Percentiles rank a stretch among this genome's conserved stretches.
Evolutionary conservation across 768 basidiomycete species (phyloP).

Genomic region (Candolleomyces eurysporus): DNA sequence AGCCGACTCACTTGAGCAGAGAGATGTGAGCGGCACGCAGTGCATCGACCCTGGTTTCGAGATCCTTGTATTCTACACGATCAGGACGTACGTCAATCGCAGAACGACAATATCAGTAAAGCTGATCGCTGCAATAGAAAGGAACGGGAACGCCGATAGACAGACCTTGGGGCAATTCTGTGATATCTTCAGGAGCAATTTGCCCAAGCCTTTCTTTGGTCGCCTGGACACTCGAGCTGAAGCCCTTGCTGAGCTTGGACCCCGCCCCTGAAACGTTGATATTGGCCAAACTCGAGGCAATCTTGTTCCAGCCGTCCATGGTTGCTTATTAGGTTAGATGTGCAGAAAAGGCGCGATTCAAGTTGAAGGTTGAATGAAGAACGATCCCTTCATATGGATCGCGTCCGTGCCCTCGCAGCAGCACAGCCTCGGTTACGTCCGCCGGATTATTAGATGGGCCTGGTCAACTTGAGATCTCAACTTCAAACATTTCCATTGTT

Average conservation of each 20-base stretch:
- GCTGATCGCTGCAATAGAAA: not conserved
- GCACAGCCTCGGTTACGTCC: not conserved
- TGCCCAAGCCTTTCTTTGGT: conserved; percentile 88
- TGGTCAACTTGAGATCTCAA: too few relatives aligned
- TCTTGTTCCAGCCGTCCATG: conserved; percentile 68
- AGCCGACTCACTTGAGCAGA: conserved; percentile 68
- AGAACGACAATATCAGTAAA: not conserved
- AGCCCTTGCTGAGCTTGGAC: conserved; percentile 73
- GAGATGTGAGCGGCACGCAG: conserved; percentile 74
- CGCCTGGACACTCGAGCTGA: conserved; percentile 81
- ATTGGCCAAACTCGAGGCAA: conserved; percentile 58
- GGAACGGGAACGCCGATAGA: not conserved
- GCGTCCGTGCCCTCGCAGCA: not conserved
- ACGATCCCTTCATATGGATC: not conserved
- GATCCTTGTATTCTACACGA: conserved; percentile 87
- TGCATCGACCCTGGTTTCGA: conserved; percentile 93
- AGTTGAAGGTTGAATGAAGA: not conserved
- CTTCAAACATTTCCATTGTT: too few relatives aligned
- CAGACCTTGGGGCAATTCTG: conserved; percentile 87
- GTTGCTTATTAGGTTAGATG: conserved; percentile 12
- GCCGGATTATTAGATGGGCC: too few relatives aligned
- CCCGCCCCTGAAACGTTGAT: conserved; percentile 77
- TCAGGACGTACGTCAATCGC: not conserved
- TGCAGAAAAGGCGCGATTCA: not conserved
- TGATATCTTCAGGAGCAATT: conserved; percentile 88